Evolutionary conservation across 1,284 basidiomycete genomes (phyloP).

Genomic region (Phellopilus nigrolimitatus): DNA sequence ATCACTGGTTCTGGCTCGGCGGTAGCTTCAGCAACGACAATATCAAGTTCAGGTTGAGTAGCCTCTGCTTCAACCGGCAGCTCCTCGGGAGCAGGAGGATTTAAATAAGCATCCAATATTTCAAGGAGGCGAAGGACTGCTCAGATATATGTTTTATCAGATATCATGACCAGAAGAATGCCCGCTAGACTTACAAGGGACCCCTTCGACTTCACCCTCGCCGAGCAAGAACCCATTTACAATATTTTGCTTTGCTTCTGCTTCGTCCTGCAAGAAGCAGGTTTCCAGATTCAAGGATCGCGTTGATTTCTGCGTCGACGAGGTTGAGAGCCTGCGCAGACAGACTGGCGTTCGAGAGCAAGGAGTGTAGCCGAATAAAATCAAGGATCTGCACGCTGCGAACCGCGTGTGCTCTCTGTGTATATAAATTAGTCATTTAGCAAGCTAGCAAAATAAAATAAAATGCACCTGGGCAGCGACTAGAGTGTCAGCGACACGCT

Average conservation of each 20-base stretch:
- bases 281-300: constrained; percentile 48
- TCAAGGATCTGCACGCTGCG: constrained; percentile 52
- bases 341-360: constrained; percentile 46
- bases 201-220: constrained; percentile 50
- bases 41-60: constrained; percentile 10
- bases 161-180: neutral
- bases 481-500: constrained; percentile 50
- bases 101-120: constrained; percentile 47
- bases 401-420: constrained; percentile 35
- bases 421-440: constrained; percentile 9
- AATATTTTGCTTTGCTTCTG: constrained; percentile 42
- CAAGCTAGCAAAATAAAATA: constrained; percentile 7
- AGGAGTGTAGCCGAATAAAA: constrained; percentile 59
- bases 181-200: constrained; percentile 47
- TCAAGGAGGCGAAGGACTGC: constrained; percentile 56
- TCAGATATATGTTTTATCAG: neutral
- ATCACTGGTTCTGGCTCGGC: constrained; percentile 20
- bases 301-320: constrained; percentile 46
- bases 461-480: constrained; percentile 52
- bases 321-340: constrained; percentile 42
- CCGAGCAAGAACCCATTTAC: constrained; percentile 52
- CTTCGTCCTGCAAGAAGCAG: constrained; percentile 50
- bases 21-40: constrained; percentile 4
- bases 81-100: constrained; percentile 40
- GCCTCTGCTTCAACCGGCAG: constrained; percentile 19